Evolutionary conservation across 2,329 filamentous ascomycete species (phyloP).

Genomic region (Epichloe elymi): DNA sequence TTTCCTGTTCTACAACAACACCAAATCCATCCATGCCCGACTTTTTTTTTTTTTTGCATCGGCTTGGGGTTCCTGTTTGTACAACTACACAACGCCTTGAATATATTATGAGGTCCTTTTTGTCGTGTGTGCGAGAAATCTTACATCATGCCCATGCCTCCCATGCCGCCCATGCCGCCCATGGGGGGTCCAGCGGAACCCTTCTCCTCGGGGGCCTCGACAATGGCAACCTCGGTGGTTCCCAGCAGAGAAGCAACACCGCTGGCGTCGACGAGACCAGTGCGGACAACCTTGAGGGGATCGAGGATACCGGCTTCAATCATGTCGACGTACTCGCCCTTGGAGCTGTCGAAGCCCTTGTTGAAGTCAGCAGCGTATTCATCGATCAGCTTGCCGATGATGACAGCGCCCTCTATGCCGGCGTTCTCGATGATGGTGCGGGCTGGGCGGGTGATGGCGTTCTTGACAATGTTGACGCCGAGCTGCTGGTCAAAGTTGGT

Average conservation of each 20-base stretch:
- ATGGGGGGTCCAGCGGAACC: slow-evolving; percentile 44
- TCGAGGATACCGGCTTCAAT: slow-evolving; percentile 93
- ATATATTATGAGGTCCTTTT: neutral
- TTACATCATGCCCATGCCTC: slow-evolving; percentile 53
- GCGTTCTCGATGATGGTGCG: slow-evolving; percentile 97
- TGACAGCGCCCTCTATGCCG: slow-evolving; percentile 85
- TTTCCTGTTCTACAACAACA: slow-evolving; percentile 25
- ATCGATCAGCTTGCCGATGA: slow-evolving; percentile 95
- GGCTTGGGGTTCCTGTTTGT: slow-evolving; percentile 10
- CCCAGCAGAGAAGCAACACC: slow-evolving; percentile 94
- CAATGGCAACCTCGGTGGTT: slow-evolving; percentile 95
- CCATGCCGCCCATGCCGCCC: slow-evolving; percentile 59
- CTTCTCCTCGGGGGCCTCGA: slow-evolving; percentile 94
- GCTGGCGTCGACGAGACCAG: slow-evolving; percentile 83
- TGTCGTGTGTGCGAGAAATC: slow-evolving; percentile 12
- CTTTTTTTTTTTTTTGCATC: slow-evolving; percentile 4
- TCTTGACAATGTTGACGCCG: slow-evolving; percentile 94
- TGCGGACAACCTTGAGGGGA: slow-evolving; percentile 98
- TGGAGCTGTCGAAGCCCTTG: slow-evolving; percentile 93
- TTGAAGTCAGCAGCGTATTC: slow-evolving; percentile 90
- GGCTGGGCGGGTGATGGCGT: slow-evolving; percentile 89
- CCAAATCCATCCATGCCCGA: slow-evolving; percentile 34
- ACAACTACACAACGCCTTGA: slow-evolving; percentile 18
- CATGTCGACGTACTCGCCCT: slow-evolving; percentile 99
- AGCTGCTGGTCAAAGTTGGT: slow-evolving; percentile 99